These are phyloP conservation scores for Penicillium digitatum DNA, from an alignment of 2,329 filamentous ascomycete species.

Conservation along the genomic window DNA sequence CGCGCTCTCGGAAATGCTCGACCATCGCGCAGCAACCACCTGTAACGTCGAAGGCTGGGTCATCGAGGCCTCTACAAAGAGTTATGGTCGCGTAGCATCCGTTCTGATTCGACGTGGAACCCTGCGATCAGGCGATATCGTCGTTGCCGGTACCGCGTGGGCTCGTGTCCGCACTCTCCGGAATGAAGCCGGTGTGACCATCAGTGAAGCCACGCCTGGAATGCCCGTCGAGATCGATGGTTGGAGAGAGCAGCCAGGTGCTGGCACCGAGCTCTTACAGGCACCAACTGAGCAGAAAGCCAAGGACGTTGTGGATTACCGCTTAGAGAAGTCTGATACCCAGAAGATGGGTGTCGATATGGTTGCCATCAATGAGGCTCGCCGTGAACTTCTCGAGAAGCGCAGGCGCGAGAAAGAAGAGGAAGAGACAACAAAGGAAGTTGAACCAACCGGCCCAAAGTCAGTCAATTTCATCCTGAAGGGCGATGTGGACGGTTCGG, in stretches of 20 bases:
- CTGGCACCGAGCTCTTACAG: slow-evolving; percentile 84
- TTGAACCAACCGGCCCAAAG: slow-evolving; percentile 47
- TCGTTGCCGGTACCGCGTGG: slow-evolving; percentile 87
- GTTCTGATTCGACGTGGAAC: slow-evolving; percentile 86
- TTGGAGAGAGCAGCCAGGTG: slow-evolving; percentile 83
- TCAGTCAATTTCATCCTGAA: slow-evolving; percentile 81
- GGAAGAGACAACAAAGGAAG: slow-evolving; percentile 34
- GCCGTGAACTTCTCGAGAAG: slow-evolving; percentile 57
- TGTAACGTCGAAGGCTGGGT: slow-evolving; percentile 89
- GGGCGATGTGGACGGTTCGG: slow-evolving; percentile 88
- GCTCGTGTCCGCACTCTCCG: slow-evolving; percentile 76
- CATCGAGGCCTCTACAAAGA: slow-evolving; percentile 84
- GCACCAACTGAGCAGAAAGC: slow-evolving; percentile 74
- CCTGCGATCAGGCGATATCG: slow-evolving; percentile 70
- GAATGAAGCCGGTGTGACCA: slow-evolving; percentile 73
- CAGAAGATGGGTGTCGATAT: slow-evolving; percentile 64
- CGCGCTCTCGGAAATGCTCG: slow-evolving; percentile 81
- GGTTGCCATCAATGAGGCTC: slow-evolving; percentile 69
- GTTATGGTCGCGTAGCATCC: slow-evolving; percentile 78
- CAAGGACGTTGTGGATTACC: slow-evolving; percentile 71
- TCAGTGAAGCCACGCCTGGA: slow-evolving; percentile 75
- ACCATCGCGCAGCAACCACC: slow-evolving; percentile 74
- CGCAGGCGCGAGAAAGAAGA: slow-evolving; percentile 35
- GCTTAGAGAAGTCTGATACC: slow-evolving; percentile 66
- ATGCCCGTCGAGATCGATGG: slow-evolving; percentile 89